Conservation (phyloP, 2,329 filamentous ascomycete species). For the Cladophialophora carrionii region DNA sequence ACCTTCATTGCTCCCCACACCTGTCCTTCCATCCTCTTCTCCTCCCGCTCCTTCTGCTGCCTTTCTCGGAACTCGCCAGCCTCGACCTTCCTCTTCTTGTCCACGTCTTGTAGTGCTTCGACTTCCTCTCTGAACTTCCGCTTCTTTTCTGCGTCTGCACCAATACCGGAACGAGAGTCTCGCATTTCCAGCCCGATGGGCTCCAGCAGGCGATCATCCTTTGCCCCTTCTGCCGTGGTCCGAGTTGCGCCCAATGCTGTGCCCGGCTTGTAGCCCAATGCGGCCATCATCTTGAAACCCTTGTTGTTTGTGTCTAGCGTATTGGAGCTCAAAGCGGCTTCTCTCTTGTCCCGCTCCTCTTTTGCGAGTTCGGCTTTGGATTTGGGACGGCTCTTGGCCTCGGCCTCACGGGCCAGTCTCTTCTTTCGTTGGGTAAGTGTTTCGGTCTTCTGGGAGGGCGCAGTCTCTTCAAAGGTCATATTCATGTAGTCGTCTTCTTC, state of each 20-base stretch:
- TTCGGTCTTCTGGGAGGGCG: constrained; percentile 55
- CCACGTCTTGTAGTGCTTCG: constrained; percentile 53
- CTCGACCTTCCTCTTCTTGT: constrained; percentile 66
- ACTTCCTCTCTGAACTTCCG: constrained; percentile 69
- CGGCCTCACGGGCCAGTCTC: constrained; percentile 63
- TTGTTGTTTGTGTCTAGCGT: constrained; percentile 72
- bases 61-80: constrained; percentile 74
- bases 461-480: constrained; percentile 79
- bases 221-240: constrained; percentile 40
- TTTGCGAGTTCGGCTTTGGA: constrained; percentile 83
- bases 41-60: constrained; percentile 70
- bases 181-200: constrained; percentile 78
- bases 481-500: constrained; percentile 97
- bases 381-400: constrained; percentile 64
- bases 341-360: constrained; percentile 71
- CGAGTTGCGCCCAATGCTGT: constrained; percentile 70
- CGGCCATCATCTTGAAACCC: constrained; percentile 94
- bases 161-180: constrained; percentile 79
- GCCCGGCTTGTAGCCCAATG: constrained; percentile 84
- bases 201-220: constrained; percentile 59
- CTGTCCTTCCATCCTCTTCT: constrained; percentile 68
- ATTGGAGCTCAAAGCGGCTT: constrained; percentile 74
- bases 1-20: constrained; percentile 79
- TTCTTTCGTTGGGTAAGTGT: constrained; percentile 64
- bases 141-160: constrained; percentile 81